Conservation (phyloP, 306 rosid species). For the Prunus fruticosa region DNA sequence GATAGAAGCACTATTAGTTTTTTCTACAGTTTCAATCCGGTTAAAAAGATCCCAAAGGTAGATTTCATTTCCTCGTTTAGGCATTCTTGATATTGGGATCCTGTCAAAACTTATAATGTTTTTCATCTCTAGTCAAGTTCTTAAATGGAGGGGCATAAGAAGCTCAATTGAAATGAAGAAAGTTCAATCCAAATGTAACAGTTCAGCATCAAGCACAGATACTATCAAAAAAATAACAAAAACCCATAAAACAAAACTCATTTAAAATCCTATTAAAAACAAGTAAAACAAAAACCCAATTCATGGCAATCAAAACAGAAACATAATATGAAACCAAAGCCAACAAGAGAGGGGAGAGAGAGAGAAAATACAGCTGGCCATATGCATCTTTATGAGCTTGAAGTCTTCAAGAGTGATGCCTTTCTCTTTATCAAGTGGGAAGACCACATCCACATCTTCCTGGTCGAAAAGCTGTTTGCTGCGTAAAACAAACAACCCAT, state of each 20-base stretch:
- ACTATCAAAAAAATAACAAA: background rate
- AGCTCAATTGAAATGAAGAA: background rate
- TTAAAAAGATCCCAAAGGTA: background rate
- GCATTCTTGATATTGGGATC: background rate
- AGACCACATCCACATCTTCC: conserved; percentile 90
- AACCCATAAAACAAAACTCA: background rate
- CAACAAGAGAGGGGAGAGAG: background rate
- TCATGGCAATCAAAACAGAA: background rate
- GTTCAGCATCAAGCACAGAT: background rate
- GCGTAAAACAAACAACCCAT: conserved; percentile 15
- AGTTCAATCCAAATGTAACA: background rate
- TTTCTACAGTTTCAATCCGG: background rate
- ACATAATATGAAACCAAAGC: background rate
- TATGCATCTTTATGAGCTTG: conserved; percentile 90
- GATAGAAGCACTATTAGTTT: background rate
- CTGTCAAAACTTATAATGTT: background rate
- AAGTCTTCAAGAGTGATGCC: conserved; percentile 88
- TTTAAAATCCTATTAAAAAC: too few relatives aligned
- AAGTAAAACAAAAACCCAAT: background rate
- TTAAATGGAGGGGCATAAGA: background rate
- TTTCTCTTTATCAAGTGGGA: conserved; percentile 68
- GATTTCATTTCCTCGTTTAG: background rate
- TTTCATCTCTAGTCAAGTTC: background rate
- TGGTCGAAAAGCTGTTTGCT: conserved; percentile 80
- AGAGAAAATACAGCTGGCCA: conserved; percentile 67